phyloP scores from a whole-genome alignment of 2,329 filamentous ascomycete genomes.

The Mycogone perniciosa region DNA sequence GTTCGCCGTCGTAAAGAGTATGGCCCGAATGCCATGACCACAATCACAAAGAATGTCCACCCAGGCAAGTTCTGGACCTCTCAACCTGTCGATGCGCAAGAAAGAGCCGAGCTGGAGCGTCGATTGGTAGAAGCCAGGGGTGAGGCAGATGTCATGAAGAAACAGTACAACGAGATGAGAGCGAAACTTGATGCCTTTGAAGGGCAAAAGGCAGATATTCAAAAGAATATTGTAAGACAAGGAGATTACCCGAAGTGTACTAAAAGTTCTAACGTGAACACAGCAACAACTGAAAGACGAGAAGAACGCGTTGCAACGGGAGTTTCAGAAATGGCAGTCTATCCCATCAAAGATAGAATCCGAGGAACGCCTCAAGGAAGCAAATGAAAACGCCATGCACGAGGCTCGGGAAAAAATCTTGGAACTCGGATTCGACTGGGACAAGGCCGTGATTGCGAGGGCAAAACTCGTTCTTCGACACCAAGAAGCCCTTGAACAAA shows the following conservation, averaged over 20 bases:
- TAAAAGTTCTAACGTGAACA: constrained; percentile 16
- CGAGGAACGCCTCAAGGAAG: constrained; percentile 28
- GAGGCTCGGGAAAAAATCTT: constrained; percentile 34
- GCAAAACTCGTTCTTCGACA: constrained; percentile 46
- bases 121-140: constrained; percentile 39
- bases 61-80: constrained; percentile 68
- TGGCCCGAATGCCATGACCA: constrained; percentile 65
- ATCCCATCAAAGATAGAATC: constrained; percentile 62
- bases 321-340: constrained; percentile 56
- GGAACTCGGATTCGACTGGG: constrained; percentile 47
- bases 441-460: constrained; percentile 50
- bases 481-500: constrained; percentile 53
- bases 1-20: constrained; percentile 74
- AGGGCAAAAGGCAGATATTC: constrained; percentile 35
- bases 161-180: constrained; percentile 28
- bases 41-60: constrained; percentile 54
- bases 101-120: constrained; percentile 55
- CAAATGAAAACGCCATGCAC: constrained; percentile 26
- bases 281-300: constrained; percentile 49
- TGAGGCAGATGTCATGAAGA: constrained; percentile 30
- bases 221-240: constrained; percentile 30
- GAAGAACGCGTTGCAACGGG: constrained; percentile 62
- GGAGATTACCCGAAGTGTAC: not conserved
- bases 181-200: constrained; percentile 37
- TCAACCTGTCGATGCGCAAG: constrained; percentile 63